Percentiles rank a stretch among this genome's conserved stretches.
Conservation (phyloP, 306 rosid genomes). For the Adenanthera pavonina region DNA sequence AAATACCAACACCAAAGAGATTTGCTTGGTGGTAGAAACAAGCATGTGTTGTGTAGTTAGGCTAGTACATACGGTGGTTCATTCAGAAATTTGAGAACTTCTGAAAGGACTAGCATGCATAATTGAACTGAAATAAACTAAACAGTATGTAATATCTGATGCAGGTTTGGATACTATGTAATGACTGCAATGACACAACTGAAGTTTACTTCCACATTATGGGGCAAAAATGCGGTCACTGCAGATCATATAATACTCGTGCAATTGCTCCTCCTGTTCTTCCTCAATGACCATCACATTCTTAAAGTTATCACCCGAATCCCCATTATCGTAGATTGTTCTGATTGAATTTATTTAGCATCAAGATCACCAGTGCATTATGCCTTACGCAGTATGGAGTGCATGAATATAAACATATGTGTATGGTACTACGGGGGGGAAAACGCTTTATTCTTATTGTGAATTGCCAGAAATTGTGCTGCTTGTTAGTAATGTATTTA, state of each 20-base stretch:
- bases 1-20: not conserved
- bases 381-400: slow-evolving; percentile 40
- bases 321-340: slow-evolving; percentile 28
- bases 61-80: not conserved
- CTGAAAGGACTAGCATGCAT: not conserved
- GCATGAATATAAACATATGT: slow-evolving; percentile 43
- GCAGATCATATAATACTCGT: slow-evolving; percentile 92
- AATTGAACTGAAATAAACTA: not conserved
- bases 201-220: slow-evolving; percentile 87
- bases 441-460: slow-evolving; percentile 35
- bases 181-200: slow-evolving; percentile 94
- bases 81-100: not conserved
- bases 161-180: slow-evolving; percentile 98
- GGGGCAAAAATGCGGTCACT: slow-evolving; percentile 94
- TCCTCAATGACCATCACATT: slow-evolving; percentile 62
- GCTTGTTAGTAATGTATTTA: slow-evolving; percentile 17
- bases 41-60: not conserved
- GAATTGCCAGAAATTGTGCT: slow-evolving; percentile 27
- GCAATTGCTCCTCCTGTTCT: slow-evolving; percentile 90
- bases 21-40: not conserved
- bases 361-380: slow-evolving; percentile 37
- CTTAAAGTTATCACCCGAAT: slow-evolving; percentile 22
- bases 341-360: slow-evolving; percentile 35
- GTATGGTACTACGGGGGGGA: slow-evolving; percentile 32
- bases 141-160: slow-evolving; percentile 27